These are phyloP conservation scores for Luzula sylvatica DNA, from an alignment of 176 grass and related monocot genomes.

Conservation along the genomic window DNA sequence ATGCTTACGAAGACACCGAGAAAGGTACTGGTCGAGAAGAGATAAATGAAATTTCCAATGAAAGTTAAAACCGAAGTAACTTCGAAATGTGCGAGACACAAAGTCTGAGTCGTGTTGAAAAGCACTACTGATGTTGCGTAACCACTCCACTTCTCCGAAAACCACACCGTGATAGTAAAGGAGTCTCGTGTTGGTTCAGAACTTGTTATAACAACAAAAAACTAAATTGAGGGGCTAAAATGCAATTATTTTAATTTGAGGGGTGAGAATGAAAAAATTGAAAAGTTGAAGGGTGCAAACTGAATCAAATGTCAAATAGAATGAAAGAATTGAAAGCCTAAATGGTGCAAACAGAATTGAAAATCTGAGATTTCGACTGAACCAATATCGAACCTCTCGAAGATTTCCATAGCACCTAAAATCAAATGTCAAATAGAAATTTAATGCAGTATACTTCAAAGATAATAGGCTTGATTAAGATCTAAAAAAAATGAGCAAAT, in stretches of 20 bases:
- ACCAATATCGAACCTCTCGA: conserved; percentile 66
- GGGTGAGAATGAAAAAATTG: not conserved
- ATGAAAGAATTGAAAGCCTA: conserved; percentile 7
- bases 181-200: conserved; percentile 92
- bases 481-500: no score
- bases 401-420: conserved; percentile 75
- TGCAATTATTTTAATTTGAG: no score
- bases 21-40: conserved; percentile 65
- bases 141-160: conserved; percentile 99
- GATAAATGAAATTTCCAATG: conserved; percentile 68
- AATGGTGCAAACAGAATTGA: conserved; percentile 53
- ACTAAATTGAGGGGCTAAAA: not conserved
- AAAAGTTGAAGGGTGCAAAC: conserved; percentile 96
- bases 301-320: conserved; percentile 87
- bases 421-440: not conserved
- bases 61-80: conserved; percentile 52
- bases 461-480: no score
- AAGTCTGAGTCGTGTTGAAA: conserved; percentile 83
- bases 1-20: conserved; percentile 82
- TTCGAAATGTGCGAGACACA: conserved; percentile 68
- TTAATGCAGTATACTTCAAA: no score
- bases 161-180: conserved; percentile 85
- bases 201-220: conserved; percentile 38
- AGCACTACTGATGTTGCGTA: conserved; percentile 89
- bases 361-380: conserved; percentile 62